Percentiles rank a stretch among this genome's conserved stretches.
Conservation (phyloP, 176 grass and related monocot genomes). For the Bothriochloa decipiens region DNA sequence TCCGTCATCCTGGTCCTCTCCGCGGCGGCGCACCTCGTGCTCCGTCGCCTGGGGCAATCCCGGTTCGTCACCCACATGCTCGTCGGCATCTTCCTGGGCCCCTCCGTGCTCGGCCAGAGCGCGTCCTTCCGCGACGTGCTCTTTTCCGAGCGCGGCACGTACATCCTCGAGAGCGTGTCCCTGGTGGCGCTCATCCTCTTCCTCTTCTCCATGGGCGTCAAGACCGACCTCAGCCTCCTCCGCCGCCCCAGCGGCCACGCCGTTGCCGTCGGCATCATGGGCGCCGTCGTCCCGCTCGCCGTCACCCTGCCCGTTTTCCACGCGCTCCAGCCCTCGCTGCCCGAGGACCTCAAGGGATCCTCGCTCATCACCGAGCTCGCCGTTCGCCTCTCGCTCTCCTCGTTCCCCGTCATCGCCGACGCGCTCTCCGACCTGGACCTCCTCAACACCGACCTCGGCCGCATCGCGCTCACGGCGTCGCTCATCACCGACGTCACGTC, state of each 20-base stretch:
- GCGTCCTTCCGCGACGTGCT: slow-evolving; percentile 15
- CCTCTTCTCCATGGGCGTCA: slow-evolving; percentile 76
- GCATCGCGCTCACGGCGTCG: slow-evolving; percentile 67
- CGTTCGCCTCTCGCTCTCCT: slow-evolving; percentile 62
- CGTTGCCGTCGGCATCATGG: slow-evolving; percentile 44
- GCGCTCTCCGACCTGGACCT: slow-evolving; percentile 71
- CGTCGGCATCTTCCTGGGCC: slow-evolving; percentile 70
- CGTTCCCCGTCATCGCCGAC: slow-evolving; percentile 70
- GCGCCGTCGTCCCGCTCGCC: slow-evolving; percentile 60
- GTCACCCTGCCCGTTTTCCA: slow-evolving; percentile 47
- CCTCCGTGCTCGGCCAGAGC: slow-evolving; percentile 52
- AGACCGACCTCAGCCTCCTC: slow-evolving; percentile 65
- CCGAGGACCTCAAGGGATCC: slow-evolving; percentile 36
- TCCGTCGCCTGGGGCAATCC: slow-evolving; percentile 55
- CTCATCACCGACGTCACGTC: slow-evolving; percentile 71
- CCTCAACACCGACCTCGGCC: slow-evolving; percentile 91
- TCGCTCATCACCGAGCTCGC: slow-evolving; percentile 56
- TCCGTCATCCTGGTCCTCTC: slow-evolving; percentile 68
- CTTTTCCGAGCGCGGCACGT: slow-evolving; percentile 69
- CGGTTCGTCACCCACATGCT: slow-evolving; percentile 70
- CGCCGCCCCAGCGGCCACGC: slow-evolving; percentile 52
- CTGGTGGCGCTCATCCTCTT: slow-evolving; percentile 73
- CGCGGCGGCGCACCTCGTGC: slow-evolving; percentile 42
- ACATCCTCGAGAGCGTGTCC: slow-evolving; percentile 61
- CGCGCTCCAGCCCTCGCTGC: slow-evolving; percentile 37